Conservation (phyloP, 2,329 filamentous ascomycete genomes). For the Gyromitra esculenta region DNA sequence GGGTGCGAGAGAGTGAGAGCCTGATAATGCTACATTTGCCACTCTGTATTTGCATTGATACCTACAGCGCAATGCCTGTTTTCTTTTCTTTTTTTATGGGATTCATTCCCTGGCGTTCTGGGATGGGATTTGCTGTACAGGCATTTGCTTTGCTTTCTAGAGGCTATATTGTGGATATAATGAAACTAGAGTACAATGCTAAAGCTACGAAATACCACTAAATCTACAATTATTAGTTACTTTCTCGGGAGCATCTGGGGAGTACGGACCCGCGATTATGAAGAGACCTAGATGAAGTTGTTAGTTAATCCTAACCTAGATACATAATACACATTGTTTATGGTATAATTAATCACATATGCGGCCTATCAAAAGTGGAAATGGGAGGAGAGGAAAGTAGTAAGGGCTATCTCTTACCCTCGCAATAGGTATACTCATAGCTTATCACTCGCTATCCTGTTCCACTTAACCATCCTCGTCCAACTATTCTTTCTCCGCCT, state of each 20-base stretch:
- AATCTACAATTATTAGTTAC: not conserved
- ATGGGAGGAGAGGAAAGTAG: not conserved
- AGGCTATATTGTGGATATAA: constrained; percentile 8
- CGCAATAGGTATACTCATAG: not conserved
- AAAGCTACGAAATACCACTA: constrained; percentile 6
- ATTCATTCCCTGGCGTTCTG: constrained; percentile 17
- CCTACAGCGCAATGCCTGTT: constrained; percentile 14
- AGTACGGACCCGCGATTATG: no score
- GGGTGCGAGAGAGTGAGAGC: not conserved
- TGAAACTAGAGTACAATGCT: constrained; percentile 15
- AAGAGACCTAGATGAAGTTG: not conserved
- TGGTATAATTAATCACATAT: not conserved
- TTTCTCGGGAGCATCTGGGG: not conserved
- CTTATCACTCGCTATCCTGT: constrained; percentile 7
- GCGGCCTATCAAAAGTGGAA: not conserved
- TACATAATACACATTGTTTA: not conserved
- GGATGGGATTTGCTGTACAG: not conserved
- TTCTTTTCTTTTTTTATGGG: constrained; percentile 9
- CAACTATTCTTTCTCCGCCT: not conserved
- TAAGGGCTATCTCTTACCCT: not conserved
- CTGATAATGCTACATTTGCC: not conserved
- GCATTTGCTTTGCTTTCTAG: constrained; percentile 1
- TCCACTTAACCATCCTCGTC: not conserved
- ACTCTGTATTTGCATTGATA: constrained; percentile 14
- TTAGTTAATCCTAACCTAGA: not conserved